These are phyloP conservation scores for Chaetothyriales sp. DNA, from an alignment of 2,329 filamentous ascomycete genomes.

Conservation along the genomic window DNA sequence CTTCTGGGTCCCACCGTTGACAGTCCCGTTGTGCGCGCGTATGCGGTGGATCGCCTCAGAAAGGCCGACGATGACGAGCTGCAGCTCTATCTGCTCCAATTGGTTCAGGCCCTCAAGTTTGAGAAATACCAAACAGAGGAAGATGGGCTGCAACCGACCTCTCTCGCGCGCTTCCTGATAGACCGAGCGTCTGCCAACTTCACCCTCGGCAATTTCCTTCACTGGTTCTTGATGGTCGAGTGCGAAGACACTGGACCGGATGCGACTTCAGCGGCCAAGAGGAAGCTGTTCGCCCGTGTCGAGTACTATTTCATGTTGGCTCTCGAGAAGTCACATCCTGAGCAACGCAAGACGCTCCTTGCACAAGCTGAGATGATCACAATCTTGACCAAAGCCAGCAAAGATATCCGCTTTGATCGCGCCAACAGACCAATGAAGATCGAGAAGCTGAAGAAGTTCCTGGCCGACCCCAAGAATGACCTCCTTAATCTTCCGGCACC, in stretches of 20 bases:
- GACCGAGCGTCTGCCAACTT: slow-evolving; percentile 76
- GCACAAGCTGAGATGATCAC: slow-evolving; percentile 82
- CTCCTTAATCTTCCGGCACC: slow-evolving; percentile 69
- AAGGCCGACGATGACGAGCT: slow-evolving; percentile 90
- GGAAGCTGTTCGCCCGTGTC: slow-evolving; percentile 78
- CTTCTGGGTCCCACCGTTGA: slow-evolving; percentile 84
- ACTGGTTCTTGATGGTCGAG: slow-evolving; percentile 98
- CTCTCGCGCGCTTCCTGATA: slow-evolving; percentile 77
- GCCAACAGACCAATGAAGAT: slow-evolving; percentile 67
- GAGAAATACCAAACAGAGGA: slow-evolving; percentile 57
- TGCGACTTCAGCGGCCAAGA: slow-evolving; percentile 49
- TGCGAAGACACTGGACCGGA: slow-evolving; percentile 70
- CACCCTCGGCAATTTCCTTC: slow-evolving; percentile 81
- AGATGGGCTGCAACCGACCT: slow-evolving; percentile 57
- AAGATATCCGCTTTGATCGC: slow-evolving; percentile 68
- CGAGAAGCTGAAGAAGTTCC: slow-evolving; percentile 66
- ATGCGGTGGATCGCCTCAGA: slow-evolving; percentile 78
- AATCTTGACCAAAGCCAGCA: slow-evolving; percentile 73
- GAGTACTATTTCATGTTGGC: slow-evolving; percentile 94
- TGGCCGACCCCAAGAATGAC: slow-evolving; percentile 83
- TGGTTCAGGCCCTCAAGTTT: slow-evolving; percentile 92
- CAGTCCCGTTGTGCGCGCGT: slow-evolving; percentile 73
- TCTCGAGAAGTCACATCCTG: slow-evolving; percentile 58
- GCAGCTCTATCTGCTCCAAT: slow-evolving; percentile 75
- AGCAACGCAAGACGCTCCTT: slow-evolving; percentile 59